A percentile compares a stretch with the other conserved stretches of the same genome.
phyloP scores from a whole-genome alignment of 768 basidiomycete species.

The Mycena filopes region DNA sequence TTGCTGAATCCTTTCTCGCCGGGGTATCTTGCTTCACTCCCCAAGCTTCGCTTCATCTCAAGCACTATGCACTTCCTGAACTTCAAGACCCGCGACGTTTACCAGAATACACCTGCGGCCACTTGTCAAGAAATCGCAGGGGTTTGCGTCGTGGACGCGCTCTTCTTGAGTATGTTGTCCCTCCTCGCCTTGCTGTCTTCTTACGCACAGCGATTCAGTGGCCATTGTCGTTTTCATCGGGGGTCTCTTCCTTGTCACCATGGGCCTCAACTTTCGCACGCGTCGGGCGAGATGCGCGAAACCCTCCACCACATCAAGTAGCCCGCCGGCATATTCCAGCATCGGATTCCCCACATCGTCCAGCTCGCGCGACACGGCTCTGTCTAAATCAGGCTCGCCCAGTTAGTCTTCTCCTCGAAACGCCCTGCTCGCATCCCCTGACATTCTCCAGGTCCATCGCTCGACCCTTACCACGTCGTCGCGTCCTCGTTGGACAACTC shows the following conservation, averaged over 20 bases:
- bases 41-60: not conserved
- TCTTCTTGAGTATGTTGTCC: slow-evolving; percentile 12
- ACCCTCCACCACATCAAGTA: not conserved
- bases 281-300: not conserved
- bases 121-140: slow-evolving; percentile 12
- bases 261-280: slow-evolving; percentile 19
- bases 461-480: slow-evolving; percentile 42
- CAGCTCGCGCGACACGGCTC: not conserved
- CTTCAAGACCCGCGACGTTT: slow-evolving; percentile 12
- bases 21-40: not conserved
- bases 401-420: slow-evolving; percentile 16
- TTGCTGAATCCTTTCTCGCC: not conserved
- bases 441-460: slow-evolving; percentile 10
- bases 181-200: not conserved
- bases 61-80: slow-evolving; percentile 6
- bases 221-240: slow-evolving; percentile 12
- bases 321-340: slow-evolving; percentile 20
- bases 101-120: slow-evolving; percentile 10
- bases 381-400: slow-evolving; percentile 3
- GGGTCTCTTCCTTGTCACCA: slow-evolving; percentile 8
- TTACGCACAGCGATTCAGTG: not conserved
- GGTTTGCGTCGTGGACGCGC: slow-evolving; percentile 6
- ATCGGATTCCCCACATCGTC: slow-evolving; percentile 23
- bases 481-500: slow-evolving; percentile 38
- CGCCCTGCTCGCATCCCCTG: slow-evolving; percentile 4